A percentile compares a stretch with the other conserved stretches of the same genome.
These are phyloP conservation scores for Beta macrorhiza DNA, from an alignment of 179 eudicot species.

Conservation along the genomic window DNA sequence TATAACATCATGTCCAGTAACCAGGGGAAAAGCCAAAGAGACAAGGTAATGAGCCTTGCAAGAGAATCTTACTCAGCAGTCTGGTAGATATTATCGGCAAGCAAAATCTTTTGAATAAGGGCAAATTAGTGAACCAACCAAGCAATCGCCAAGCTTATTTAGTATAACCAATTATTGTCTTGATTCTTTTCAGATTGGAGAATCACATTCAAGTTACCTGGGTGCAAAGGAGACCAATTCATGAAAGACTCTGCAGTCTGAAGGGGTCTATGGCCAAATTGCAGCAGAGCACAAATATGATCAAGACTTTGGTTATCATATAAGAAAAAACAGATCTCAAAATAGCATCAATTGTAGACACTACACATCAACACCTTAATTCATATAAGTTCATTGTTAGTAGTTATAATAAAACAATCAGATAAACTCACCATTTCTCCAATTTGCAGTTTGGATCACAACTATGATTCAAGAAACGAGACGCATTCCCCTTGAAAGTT, in stretches of 20 bases:
- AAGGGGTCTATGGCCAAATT: neutral
- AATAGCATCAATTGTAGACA: no score
- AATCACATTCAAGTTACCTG: neutral
- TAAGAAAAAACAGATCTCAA: neutral
- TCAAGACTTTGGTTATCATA: neutral
- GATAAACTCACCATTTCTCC: slow-evolving; percentile 80
- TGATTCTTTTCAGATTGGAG: neutral
- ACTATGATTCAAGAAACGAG: slow-evolving; percentile 92
- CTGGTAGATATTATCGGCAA: neutral
- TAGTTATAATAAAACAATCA: slow-evolving; percentile 1
- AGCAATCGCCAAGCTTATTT: neutral
- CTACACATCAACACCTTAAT: neutral
- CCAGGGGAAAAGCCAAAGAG: neutral
- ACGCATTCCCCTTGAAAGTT: slow-evolving; percentile 83
- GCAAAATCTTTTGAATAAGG: neutral
- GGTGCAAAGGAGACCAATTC: neutral
- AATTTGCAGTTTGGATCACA: slow-evolving; percentile 94
- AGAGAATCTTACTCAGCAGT: neutral
- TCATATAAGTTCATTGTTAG: neutral
- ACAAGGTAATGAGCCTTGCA: neutral
- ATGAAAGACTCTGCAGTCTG: neutral
- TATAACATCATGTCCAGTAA: neutral
- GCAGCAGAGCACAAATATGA: neutral
- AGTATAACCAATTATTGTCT: neutral
- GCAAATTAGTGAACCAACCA: neutral